These are phyloP conservation scores for Buxus sempervirens DNA, from an alignment of 164 flowering plant species.

Conservation along the genomic window DNA sequence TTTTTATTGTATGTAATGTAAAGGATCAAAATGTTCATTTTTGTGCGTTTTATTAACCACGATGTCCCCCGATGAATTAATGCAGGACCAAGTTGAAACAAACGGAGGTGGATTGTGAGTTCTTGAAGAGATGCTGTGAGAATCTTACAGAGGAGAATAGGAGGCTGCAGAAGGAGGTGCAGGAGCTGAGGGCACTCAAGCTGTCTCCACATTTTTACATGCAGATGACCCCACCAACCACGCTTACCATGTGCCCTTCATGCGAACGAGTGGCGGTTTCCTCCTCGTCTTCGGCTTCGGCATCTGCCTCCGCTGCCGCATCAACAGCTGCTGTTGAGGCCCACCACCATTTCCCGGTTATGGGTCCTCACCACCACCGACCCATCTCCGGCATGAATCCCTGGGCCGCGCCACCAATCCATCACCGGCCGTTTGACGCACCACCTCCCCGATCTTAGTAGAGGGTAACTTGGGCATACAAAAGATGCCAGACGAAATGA, in stretches of 20 bases:
- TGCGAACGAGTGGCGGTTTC: slow-evolving; percentile 22
- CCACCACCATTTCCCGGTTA: background rate
- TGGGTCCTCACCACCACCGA: background rate
- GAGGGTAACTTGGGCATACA: background rate
- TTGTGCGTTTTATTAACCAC: too few relatives aligned
- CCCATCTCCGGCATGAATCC: slow-evolving; percentile 8
- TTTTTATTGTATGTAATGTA: background rate
- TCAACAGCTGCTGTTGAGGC: background rate
- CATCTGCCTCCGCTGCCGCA: slow-evolving; percentile 4
- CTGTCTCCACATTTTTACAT: slow-evolving; percentile 14
- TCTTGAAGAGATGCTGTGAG: slow-evolving; percentile 23
- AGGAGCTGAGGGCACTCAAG: slow-evolving; percentile 23
- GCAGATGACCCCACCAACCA: slow-evolving; percentile 20
- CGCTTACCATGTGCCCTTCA: slow-evolving; percentile 30
- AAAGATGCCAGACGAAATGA: too few relatives aligned
- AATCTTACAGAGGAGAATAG: slow-evolving; percentile 23
- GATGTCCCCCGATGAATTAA: background rate
- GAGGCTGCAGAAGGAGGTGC: slow-evolving; percentile 25
- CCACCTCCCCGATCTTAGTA: background rate
- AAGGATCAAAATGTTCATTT: too few relatives aligned
- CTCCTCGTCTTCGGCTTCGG: background rate
- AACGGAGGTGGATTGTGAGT: slow-evolving; percentile 27
- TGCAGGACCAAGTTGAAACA: slow-evolving; percentile 26
- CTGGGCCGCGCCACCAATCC: background rate
- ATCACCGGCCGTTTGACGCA: background rate